Percentiles rank a stretch among this genome's conserved stretches.
phyloP scores from a whole-genome alignment of 2,329 filamentous ascomycete species.

The Aquanectria penicillioides region DNA sequence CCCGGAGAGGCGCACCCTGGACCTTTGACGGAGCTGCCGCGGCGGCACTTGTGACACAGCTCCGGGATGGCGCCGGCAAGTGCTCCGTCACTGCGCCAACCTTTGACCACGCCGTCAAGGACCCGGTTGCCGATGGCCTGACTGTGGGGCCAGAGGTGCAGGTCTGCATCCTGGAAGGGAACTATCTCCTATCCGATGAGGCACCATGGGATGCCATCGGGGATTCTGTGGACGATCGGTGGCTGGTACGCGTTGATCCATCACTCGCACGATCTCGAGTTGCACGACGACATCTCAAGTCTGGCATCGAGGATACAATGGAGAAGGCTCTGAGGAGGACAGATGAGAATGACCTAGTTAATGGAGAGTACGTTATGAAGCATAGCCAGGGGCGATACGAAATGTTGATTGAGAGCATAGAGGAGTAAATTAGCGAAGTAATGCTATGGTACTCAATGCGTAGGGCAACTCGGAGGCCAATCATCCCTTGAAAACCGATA shows the following conservation, averaged over 20 bases:
- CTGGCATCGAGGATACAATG: slow-evolving; percentile 61
- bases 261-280: slow-evolving; percentile 48
- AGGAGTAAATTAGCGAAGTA: slow-evolving; percentile 23
- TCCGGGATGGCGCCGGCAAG: slow-evolving; percentile 20
- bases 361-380: slow-evolving; percentile 77
- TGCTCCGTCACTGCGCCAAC: slow-evolving; percentile 65
- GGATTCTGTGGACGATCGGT: slow-evolving; percentile 50
- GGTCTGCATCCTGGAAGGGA: slow-evolving; percentile 77
- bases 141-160: slow-evolving; percentile 65
- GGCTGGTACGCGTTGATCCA: slow-evolving; percentile 52
- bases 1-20: slow-evolving; percentile 46
- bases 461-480: neutral
- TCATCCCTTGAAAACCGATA: too few species aligned
- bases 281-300: slow-evolving; percentile 50
- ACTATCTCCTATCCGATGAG: slow-evolving; percentile 56
- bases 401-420: slow-evolving; percentile 40
- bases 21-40: slow-evolving; percentile 43
- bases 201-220: slow-evolving; percentile 47
- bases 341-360: slow-evolving; percentile 83
- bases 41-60: slow-evolving; percentile 30
- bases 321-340: slow-evolving; percentile 75
- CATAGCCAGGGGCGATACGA: slow-evolving; percentile 40
- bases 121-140: slow-evolving; percentile 74
- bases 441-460: neutral
- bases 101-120: slow-evolving; percentile 80